Evolutionary conservation across 306 rosid genomes (phyloP).

Genomic region (Casuarina cunninghamiana): DNA sequence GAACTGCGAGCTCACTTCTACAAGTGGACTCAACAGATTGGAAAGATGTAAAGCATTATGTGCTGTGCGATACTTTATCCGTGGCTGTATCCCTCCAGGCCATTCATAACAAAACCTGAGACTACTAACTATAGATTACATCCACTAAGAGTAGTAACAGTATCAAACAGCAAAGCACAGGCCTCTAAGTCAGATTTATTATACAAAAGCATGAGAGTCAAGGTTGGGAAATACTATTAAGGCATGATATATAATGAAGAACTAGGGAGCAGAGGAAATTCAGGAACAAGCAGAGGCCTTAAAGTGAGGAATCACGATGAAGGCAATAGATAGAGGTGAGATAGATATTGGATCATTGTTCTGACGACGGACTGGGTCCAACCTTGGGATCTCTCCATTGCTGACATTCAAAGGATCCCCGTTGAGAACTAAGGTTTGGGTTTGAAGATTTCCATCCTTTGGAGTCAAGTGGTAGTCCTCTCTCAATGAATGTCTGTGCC

Average conservation of each 20-base stretch:
- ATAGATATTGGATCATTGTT: conserved; percentile 44
- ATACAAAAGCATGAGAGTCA: conserved; percentile 54
- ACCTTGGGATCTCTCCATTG: conserved; percentile 60
- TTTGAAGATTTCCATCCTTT: conserved; percentile 46
- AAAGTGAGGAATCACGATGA: conserved; percentile 44
- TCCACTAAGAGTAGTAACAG: neutral
- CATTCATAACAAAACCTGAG: neutral
- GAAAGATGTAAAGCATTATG: no score
- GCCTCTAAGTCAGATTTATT: neutral
- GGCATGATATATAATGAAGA: conserved; percentile 48
- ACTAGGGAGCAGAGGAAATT: neutral
- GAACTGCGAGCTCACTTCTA: no score
- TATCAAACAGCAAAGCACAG: neutral
- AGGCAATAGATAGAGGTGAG: conserved; percentile 49
- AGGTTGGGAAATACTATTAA: conserved; percentile 51
- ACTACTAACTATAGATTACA: neutral
- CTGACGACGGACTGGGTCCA: conserved; percentile 44
- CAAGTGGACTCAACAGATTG: no score
- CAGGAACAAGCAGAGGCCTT: conserved; percentile 45
- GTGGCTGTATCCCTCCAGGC: no score
- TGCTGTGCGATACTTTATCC: no score
- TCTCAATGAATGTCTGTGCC: conserved; percentile 48
- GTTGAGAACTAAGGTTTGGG: conserved; percentile 69
- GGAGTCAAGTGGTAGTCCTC: conserved; percentile 85
- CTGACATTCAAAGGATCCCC: conserved; percentile 61